phyloP scores from a whole-genome alignment of 2,329 filamentous ascomycete species.

The Botrytis tulipae region DNA sequence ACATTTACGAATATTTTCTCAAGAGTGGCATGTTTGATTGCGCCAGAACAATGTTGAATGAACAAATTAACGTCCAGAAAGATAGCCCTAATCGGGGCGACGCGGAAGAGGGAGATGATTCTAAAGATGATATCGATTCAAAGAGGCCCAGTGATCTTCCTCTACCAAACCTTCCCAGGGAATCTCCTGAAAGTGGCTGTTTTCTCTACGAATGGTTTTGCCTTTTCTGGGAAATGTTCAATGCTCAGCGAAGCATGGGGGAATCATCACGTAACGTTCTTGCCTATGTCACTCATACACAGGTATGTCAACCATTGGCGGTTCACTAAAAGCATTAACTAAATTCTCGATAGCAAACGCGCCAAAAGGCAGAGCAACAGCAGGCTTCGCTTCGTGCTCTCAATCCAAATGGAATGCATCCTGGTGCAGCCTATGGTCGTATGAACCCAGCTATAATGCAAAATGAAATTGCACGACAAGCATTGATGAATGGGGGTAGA shows the following conservation, averaged over 20 bases:
- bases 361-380: constrained; percentile 72
- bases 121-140: constrained; percentile 70
- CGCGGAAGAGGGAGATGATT: constrained; percentile 72
- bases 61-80: constrained; percentile 65
- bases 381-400: constrained; percentile 75
- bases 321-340: constrained; percentile 26
- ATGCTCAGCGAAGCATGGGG: constrained; percentile 69
- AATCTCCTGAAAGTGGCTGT: constrained; percentile 62
- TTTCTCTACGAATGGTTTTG: constrained; percentile 98
- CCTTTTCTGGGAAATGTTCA: constrained; percentile 95
- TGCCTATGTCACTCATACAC: constrained; percentile 78
- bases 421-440: constrained; percentile 55
- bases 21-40: constrained; percentile 81
- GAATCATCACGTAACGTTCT: constrained; percentile 62
- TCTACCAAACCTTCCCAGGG: constrained; percentile 64
- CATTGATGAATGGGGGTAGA: constrained; percentile 69
- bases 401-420: constrained; percentile 49
- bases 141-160: constrained; percentile 82
- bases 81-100: constrained; percentile 68
- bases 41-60: constrained; percentile 70
- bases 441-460: constrained; percentile 56
- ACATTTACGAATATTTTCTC: constrained; percentile 90
- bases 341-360: constrained; percentile 58
- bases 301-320: constrained; percentile 58
- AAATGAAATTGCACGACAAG: constrained; percentile 65